phyloP scores from a whole-genome alignment of 176 grass and related monocot genomes.

The Avena sativa region DNA sequence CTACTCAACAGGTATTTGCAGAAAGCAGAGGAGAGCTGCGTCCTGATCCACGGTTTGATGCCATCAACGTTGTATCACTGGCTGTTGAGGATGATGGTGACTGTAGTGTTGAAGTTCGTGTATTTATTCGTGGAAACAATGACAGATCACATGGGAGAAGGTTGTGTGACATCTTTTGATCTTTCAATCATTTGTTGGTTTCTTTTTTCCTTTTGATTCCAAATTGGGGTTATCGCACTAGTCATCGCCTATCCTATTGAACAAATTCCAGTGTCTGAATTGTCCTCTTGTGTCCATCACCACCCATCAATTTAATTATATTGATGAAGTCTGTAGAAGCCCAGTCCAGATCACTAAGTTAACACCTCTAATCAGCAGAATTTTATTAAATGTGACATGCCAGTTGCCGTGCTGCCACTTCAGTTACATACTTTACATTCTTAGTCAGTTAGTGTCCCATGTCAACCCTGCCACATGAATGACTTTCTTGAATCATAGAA shows the following conservation, averaged over 20 bases:
- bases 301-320: neutral
- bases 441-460: conserved; percentile 20
- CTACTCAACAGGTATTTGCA: conserved; percentile 67
- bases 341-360: neutral
- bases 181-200: conserved; percentile 20
- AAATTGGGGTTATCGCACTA: neutral
- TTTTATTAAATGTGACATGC: conserved; percentile 4
- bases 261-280: neutral
- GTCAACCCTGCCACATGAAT: neutral
- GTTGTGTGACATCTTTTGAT: conserved; percentile 40
- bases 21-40: conserved; percentile 79
- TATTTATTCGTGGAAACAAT: conserved; percentile 62
- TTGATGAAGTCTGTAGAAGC: conserved; percentile 13
- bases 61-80: conserved; percentile 80
- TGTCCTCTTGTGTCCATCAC: neutral
- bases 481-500: conserved; percentile 3
- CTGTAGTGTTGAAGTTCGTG: conserved; percentile 53
- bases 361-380: conserved; percentile 3
- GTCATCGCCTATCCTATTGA: neutral
- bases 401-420: neutral
- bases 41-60: conserved; percentile 87
- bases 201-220: neutral
- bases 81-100: conserved; percentile 69
- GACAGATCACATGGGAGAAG: conserved; percentile 55
- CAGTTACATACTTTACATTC: conserved; percentile 1